phyloP scores from a whole-genome alignment of 2,329 filamentous ascomycete species.

The Metarhizium rileyi region DNA sequence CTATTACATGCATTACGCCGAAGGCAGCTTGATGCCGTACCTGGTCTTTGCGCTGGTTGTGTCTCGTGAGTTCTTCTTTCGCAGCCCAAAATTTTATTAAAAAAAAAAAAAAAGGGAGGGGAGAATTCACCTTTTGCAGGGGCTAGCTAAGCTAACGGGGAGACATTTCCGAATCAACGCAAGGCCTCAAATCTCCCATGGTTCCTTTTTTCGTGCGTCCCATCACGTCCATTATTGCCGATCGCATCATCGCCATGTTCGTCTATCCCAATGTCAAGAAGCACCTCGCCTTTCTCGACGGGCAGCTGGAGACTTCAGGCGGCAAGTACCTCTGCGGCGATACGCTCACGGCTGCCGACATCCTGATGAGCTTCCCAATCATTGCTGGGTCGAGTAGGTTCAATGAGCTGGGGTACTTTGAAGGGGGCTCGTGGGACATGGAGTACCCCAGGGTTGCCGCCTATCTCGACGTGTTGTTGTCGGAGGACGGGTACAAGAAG shows the following conservation, averaged over 20 bases:
- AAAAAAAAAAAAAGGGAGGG: too few relatives aligned
- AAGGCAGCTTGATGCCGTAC: conserved; percentile 72
- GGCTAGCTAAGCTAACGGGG: neutral
- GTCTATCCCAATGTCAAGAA: conserved; percentile 37
- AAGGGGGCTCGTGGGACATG: conserved; percentile 27
- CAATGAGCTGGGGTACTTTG: conserved; percentile 31
- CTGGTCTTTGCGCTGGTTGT: conserved; percentile 57
- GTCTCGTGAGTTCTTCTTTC: conserved; percentile 29
- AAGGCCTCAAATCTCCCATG: conserved; percentile 33
- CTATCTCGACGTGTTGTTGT: conserved; percentile 36
- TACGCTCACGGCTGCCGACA: conserved; percentile 40
- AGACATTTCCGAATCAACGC: too few relatives aligned
- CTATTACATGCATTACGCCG: conserved; percentile 74
- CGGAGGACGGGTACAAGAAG: conserved; percentile 36
- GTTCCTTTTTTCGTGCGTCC: conserved; percentile 46
- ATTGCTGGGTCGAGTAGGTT: conserved; percentile 32
- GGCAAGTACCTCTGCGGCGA: conserved; percentile 39
- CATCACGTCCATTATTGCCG: conserved; percentile 36
- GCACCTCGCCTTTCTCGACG: conserved; percentile 41
- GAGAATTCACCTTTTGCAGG: too few relatives aligned
- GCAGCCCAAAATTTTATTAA: too few relatives aligned
- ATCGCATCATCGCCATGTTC: conserved; percentile 28
- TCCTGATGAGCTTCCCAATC: conserved; percentile 43
- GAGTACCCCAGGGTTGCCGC: conserved; percentile 35
- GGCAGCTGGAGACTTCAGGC: conserved; percentile 36